These are phyloP conservation scores for Aspergillus sp. DNA, from an alignment of 2,329 filamentous ascomycete genomes.

Conservation along the genomic window DNA sequence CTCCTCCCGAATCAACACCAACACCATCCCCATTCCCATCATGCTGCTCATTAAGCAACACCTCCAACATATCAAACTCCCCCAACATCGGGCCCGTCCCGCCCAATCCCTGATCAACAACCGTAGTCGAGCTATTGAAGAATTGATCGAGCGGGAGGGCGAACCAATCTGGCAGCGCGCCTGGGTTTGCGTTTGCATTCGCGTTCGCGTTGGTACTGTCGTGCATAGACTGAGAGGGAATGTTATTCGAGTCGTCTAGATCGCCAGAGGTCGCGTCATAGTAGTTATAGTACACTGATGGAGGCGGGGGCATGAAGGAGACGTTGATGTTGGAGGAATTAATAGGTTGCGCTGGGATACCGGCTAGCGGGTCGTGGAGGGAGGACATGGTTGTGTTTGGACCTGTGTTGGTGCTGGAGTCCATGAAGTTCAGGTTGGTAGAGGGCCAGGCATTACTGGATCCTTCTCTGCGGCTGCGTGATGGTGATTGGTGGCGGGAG, in stretches of 20 bases:
- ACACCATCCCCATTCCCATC: constrained; percentile 23
- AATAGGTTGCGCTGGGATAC: constrained; percentile 39
- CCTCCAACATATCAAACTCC: constrained; percentile 45
- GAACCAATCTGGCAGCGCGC: constrained; percentile 50
- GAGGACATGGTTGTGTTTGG: constrained; percentile 17
- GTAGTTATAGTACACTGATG: constrained; percentile 41
- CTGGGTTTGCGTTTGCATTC: constrained; percentile 8
- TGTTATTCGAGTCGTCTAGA: constrained; percentile 22
- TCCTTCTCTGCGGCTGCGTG: constrained; percentile 19
- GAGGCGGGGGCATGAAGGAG: constrained; percentile 42
- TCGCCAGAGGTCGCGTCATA: constrained; percentile 32
- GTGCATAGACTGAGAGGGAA: constrained; percentile 23
- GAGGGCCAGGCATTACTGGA: constrained; percentile 19
- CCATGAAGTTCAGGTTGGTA: constrained; percentile 20
- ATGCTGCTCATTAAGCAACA: constrained; percentile 39
- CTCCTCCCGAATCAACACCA: constrained; percentile 5
- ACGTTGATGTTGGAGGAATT: constrained; percentile 41
- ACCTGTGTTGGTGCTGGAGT: constrained; percentile 16
- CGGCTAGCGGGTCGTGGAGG: constrained; percentile 36
- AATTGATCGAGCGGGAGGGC: constrained; percentile 56
- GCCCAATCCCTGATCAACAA: constrained; percentile 48
- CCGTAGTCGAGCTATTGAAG: constrained; percentile 42
- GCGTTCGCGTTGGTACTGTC: constrained; percentile 15
- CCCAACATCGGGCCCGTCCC: constrained; percentile 58
- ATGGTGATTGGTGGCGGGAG: constrained; percentile 32